Evolutionary conservation across 257 asterid genomes (phyloP).

Genomic region (Solanum verrucosum): DNA sequence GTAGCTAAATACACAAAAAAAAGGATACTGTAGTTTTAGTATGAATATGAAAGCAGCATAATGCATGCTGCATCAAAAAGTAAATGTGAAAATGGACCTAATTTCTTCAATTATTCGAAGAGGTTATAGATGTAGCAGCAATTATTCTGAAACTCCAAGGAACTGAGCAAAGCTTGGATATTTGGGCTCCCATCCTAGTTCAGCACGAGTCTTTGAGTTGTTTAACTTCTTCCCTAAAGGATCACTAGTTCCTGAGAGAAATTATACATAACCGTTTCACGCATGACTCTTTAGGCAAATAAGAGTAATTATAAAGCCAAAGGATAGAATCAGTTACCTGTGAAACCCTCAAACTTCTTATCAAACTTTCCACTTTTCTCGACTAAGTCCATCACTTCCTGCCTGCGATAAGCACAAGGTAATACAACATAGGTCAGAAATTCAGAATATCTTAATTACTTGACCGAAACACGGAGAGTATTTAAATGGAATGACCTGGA

Average conservation of each 20-base stretch:
- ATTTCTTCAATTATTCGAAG: neutral
- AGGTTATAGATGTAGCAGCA: neutral
- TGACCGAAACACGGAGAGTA: neutral
- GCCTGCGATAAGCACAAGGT: constrained; percentile 38
- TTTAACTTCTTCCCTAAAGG: constrained; percentile 77
- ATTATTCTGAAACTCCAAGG: constrained; percentile 40
- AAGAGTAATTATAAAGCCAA: neutral
- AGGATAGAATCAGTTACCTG: constrained; percentile 33
- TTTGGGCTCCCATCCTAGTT: constrained; percentile 81
- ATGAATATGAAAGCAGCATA: neutral
- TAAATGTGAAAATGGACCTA: neutral
- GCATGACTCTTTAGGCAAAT: neutral
- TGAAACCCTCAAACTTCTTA: constrained; percentile 63
- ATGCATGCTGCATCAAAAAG: neutral
- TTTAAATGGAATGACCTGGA: constrained; percentile 47
- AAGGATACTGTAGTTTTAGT: neutral
- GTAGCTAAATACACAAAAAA: neutral
- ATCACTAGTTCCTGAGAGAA: constrained; percentile 59
- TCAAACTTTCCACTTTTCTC: constrained; percentile 57
- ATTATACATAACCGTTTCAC: neutral
- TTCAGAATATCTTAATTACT: neutral
- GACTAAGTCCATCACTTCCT: constrained; percentile 74
- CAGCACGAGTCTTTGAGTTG: constrained; percentile 71
- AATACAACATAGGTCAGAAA: neutral
- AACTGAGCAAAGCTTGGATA: constrained; percentile 76